phyloP scores from a whole-genome alignment of 129 eudicot genomes.

The Saposhnikovia divaricata region DNA sequence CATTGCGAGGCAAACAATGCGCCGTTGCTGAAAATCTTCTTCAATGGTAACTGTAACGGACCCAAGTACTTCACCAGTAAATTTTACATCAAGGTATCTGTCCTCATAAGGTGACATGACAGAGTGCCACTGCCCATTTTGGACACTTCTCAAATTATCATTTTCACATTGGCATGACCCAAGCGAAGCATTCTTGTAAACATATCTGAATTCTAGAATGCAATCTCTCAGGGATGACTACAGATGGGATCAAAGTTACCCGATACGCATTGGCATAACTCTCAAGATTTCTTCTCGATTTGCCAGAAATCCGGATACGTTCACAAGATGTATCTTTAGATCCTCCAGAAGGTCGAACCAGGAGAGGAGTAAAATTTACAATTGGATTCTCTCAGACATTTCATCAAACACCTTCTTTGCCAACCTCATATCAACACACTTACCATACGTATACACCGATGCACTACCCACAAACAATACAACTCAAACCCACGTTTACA shows the following conservation, averaged over 20 bases:
- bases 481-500: no score
- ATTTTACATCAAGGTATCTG: conserved; percentile 62
- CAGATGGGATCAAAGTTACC: conserved; percentile 67
- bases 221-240: conserved; percentile 58
- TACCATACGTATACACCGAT: no score
- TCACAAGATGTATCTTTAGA: conserved; percentile 53
- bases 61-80: conserved; percentile 43
- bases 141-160: conserved; percentile 57
- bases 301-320: conserved; percentile 51
- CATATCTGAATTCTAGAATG: conserved; percentile 67
- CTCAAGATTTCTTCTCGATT: conserved; percentile 57
- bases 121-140: conserved; percentile 62
- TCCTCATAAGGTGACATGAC: conserved; percentile 67
- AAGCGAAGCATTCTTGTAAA: conserved; percentile 67
- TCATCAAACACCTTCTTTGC: no score
- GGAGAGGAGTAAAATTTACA: conserved; percentile 33
- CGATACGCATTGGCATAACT: conserved; percentile 59
- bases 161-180: conserved; percentile 65
- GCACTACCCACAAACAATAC: no score
- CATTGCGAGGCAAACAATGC: conserved; percentile 48
- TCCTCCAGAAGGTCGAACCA: conserved; percentile 22
- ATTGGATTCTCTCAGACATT: conserved; percentile 47
- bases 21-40: conserved; percentile 77
- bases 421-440: no score
- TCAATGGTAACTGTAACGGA: conserved; percentile 52